Percentiles rank a stretch among this genome's conserved stretches.
These are phyloP conservation scores for Luzula sylvatica DNA, from an alignment of 176 grass and related monocot genomes.

Conservation along the genomic window DNA sequence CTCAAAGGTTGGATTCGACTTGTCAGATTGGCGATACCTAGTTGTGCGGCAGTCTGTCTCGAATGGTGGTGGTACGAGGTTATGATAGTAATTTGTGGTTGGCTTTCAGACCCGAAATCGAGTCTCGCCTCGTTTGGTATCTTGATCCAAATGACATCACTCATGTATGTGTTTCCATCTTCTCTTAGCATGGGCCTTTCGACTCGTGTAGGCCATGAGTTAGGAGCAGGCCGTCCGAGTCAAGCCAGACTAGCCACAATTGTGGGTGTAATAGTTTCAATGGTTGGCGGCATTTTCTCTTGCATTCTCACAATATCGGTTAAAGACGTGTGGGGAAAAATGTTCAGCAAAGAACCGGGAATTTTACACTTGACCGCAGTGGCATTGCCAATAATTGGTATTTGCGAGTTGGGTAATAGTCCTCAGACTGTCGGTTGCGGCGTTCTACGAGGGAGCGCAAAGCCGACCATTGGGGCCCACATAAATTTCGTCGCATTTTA, in stretches of 20 bases:
- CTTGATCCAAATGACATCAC: constrained; percentile 89
- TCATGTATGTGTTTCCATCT: constrained; percentile 85
- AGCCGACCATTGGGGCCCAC: constrained; percentile 37
- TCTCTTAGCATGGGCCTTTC: constrained; percentile 73
- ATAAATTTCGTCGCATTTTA: constrained; percentile 66
- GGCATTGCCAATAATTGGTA: constrained; percentile 64
- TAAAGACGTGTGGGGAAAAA: constrained; percentile 42
- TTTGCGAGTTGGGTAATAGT: constrained; percentile 82
- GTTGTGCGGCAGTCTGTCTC: constrained; percentile 70
- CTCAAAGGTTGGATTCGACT: constrained; percentile 40
- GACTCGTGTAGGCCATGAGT: constrained; percentile 66
- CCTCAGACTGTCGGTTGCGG: constrained; percentile 77
- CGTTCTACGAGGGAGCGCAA: constrained; percentile 69
- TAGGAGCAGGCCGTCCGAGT: constrained; percentile 52
- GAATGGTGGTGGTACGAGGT: constrained; percentile 99
- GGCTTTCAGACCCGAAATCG: constrained; percentile 55
- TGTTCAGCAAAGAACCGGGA: constrained; percentile 50
- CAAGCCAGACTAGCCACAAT: constrained; percentile 39
- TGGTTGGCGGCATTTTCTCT: constrained; percentile 38
- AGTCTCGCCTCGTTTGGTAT: constrained; percentile 76
- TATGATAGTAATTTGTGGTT: constrained; percentile 78
- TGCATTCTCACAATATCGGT: constrained; percentile 39
- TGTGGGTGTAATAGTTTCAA: constrained; percentile 37
- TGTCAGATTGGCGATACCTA: constrained; percentile 55
- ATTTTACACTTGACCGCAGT: constrained; percentile 38